Evolutionary conservation across 148 eudicot species (phyloP).

Genomic region (Camellia granthamiana): DNA sequence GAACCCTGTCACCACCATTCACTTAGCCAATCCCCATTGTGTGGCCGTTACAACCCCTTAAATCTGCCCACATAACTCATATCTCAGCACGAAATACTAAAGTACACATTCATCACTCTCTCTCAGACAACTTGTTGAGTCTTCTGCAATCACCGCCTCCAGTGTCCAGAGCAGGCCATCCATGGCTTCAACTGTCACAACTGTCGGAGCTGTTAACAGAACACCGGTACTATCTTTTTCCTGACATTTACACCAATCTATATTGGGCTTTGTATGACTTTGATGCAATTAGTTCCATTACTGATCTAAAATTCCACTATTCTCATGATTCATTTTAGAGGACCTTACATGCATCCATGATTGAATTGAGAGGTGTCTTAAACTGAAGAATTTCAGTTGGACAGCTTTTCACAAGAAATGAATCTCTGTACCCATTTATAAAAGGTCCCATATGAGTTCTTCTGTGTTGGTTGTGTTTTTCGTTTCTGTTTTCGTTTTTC

Average conservation of each 20-base stretch:
- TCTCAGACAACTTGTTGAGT: not conserved
- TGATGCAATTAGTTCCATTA: not conserved
- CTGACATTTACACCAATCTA: not conserved
- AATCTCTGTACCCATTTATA: not conserved
- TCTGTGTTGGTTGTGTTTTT: not conserved
- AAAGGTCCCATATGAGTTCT: not conserved
- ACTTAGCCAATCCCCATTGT: not conserved
- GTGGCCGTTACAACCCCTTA: not conserved
- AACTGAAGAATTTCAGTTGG: too few species aligned
- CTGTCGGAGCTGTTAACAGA: slow-evolving; percentile 20
- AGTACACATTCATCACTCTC: not conserved
- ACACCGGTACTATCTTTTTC: slow-evolving; percentile 13
- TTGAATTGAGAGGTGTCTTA: too few species aligned
- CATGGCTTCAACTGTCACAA: slow-evolving; percentile 26
- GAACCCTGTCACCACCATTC: not conserved
- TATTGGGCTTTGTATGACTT: not conserved
- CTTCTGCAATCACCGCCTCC: not conserved
- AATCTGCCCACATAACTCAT: not conserved
- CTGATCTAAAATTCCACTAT: not conserved
- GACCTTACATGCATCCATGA: too few species aligned
- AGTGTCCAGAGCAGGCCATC: not conserved
- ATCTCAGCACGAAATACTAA: not conserved
- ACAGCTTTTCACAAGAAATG: too few species aligned
- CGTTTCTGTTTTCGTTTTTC: too few species aligned
- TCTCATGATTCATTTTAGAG: not conserved